phyloP scores from a whole-genome alignment of 352 stramenopile species.

The Phytophthora citricola region DNA sequence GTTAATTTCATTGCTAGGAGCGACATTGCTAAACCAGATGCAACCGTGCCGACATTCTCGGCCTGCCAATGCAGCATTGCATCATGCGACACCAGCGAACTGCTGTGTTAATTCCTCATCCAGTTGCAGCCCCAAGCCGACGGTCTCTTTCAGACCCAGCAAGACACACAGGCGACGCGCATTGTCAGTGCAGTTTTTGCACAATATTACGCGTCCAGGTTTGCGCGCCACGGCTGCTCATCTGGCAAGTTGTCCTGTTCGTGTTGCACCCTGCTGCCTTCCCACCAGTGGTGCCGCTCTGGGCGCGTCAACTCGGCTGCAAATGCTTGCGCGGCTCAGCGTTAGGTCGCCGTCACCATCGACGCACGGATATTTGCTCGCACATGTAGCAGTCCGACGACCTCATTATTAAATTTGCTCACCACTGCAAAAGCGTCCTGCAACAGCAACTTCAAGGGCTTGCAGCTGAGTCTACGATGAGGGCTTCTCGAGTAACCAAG shows the following conservation, averaged over 20 bases:
- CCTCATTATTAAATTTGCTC: conserved; percentile 12
- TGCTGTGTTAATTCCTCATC: background rate
- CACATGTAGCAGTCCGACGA: background rate
- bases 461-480: background rate
- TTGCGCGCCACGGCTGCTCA: background rate
- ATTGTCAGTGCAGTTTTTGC: background rate
- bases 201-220: conserved; percentile 5
- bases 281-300: background rate
- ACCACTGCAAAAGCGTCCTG: background rate
- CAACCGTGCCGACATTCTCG: too few relatives aligned
- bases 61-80: too few relatives aligned
- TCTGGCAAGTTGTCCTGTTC: background rate
- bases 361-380: background rate
- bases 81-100: too few relatives aligned
- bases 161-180: background rate
- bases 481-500: conserved; percentile 2
- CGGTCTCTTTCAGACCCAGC: conserved; percentile 3
- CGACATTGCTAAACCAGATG: background rate
- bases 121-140: background rate
- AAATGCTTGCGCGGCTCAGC: conserved; percentile 2
- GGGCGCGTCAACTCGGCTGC: conserved; percentile 2
- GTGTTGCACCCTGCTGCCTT: background rate
- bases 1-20: background rate
- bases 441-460: background rate
- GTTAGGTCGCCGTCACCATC: too few relatives aligned